Conservation (phyloP, 2,329 filamentous ascomycete species). For the Colletotrichum aenigma region DNA sequence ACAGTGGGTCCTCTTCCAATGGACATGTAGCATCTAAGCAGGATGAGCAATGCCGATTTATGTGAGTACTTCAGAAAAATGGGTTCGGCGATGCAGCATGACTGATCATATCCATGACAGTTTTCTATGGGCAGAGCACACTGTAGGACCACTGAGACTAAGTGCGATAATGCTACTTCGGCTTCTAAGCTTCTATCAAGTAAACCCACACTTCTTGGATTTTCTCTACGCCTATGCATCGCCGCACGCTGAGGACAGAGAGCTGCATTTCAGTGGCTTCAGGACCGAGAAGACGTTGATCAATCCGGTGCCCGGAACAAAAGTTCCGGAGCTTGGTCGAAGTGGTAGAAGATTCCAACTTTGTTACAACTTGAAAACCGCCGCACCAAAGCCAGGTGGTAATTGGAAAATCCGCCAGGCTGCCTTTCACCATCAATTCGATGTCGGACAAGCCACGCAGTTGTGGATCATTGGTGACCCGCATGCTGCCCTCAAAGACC, state of each 20-base stretch:
- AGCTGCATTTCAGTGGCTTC: conserved; percentile 40
- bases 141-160: neutral
- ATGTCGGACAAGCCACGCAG: conserved; percentile 34
- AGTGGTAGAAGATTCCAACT: conserved; percentile 39
- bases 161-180: conserved; percentile 12
- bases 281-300: conserved; percentile 31
- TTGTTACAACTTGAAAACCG: conserved; percentile 37
- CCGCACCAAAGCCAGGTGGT: neutral
- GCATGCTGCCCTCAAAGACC: conserved; percentile 26
- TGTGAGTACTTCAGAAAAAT: neutral
- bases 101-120: neutral
- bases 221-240: conserved; percentile 41
- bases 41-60: neutral
- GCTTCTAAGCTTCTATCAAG: conserved; percentile 35
- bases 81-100: too few species aligned
- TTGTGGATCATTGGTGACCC: conserved; percentile 47
- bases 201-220: conserved; percentile 43
- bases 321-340: conserved; percentile 28
- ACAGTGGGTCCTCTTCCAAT: too few species aligned
- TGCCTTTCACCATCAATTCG: conserved; percentile 43
- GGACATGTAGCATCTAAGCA: too few species aligned
- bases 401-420: conserved; percentile 40
- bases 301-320: conserved; percentile 4
- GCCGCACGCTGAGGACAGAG: conserved; percentile 26
- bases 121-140: neutral